Base-by-base conservation (phyloP, 257 asterid species). In the Paulownia fortunei region DNA sequence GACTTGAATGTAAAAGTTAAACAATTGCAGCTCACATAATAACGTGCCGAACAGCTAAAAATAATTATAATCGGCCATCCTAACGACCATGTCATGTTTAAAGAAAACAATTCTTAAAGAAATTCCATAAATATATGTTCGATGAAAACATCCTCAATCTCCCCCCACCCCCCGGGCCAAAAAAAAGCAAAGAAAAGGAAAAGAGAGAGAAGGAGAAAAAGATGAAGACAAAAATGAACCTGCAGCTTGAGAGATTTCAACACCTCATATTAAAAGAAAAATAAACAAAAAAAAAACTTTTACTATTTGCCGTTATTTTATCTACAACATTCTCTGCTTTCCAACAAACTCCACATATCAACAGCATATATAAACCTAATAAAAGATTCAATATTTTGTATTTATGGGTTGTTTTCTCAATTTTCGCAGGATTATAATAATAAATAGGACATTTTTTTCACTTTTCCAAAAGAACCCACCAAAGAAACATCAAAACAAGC, bases 391-490 rank as follows among this genome's bases (percentile, higher is more conserved):
- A 39, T 7, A 6, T 82, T 78, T 39, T 10, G 42, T n/a, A 24
- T 19, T 55, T 62, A 44, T 16, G 12, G 26, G 8, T 52, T 52
- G 6, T 12, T n/a, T 44, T 21, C 32, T 18, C 41, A 62, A 75
- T 8, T 18, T 39, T 46, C 54, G 37, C 65, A 36, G 44, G 46
- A 62, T 78, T 81, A 60, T 8, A 42, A 41, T 4, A 24, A 37
- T 60, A 46, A 44, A 41, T 1, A 34, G 15, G 27, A 30, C 64
- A 13, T 55, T 61, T 69, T 6, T 24, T 34, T 72, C 77, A 58
- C 30, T 32, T 56, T 70, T 19, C 72, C 70, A 55, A 62, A 23
- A 73, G 69, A 85, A 32, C 32, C 70, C 70, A 13, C 34, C 21
- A 12, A 18, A 27, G 13, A 77, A 37, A 80, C 16, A 78, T 24